Evolutionary conservation across 805 yeast species (phyloP).

Genomic region (Millerozyma miso): DNA sequence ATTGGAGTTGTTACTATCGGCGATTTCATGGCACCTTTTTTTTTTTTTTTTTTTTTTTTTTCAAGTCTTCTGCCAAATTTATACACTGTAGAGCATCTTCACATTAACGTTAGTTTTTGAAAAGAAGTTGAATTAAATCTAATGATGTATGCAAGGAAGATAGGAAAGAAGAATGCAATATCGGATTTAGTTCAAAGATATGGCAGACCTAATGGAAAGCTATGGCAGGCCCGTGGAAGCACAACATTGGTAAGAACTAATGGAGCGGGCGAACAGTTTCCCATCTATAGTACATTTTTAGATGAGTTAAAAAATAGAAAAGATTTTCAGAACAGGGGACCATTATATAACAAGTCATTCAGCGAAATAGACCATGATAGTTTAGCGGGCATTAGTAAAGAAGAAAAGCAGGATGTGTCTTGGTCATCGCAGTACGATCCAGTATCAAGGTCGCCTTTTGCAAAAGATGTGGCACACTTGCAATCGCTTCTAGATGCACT

Average conservation of each 20-base stretch:
- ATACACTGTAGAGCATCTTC: background rate
- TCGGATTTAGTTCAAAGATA: slow-evolving; percentile 1
- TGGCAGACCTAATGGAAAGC: background rate
- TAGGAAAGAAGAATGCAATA: slow-evolving; percentile 1
- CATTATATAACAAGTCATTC: slow-evolving; percentile 9
- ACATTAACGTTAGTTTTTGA: background rate
- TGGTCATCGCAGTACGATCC: slow-evolving; percentile 42
- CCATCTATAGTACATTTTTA: slow-evolving; percentile 9
- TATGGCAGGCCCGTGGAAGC: slow-evolving; percentile 2
- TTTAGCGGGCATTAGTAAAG: slow-evolving; percentile 4
- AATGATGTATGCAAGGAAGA: background rate
- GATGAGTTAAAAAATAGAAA: slow-evolving; percentile 11
- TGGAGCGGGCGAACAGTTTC: slow-evolving; percentile 7
- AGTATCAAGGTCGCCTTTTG: slow-evolving; percentile 38
- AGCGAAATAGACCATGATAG: slow-evolving; percentile 7
- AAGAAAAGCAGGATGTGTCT: slow-evolving; percentile 13
- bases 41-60: background rate
- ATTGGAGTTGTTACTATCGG: background rate
- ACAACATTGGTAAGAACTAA: slow-evolving; percentile 2
- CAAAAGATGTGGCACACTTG: slow-evolving; percentile 58
- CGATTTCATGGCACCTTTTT: background rate
- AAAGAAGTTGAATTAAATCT: background rate
- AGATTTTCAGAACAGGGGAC: slow-evolving; percentile 7
- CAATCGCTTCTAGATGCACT: slow-evolving; percentile 82
- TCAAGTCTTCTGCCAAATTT: background rate